Evolutionary conservation across 306 rosid genomes (phyloP).

Genomic region (Hylodesmum podocarpum): DNA sequence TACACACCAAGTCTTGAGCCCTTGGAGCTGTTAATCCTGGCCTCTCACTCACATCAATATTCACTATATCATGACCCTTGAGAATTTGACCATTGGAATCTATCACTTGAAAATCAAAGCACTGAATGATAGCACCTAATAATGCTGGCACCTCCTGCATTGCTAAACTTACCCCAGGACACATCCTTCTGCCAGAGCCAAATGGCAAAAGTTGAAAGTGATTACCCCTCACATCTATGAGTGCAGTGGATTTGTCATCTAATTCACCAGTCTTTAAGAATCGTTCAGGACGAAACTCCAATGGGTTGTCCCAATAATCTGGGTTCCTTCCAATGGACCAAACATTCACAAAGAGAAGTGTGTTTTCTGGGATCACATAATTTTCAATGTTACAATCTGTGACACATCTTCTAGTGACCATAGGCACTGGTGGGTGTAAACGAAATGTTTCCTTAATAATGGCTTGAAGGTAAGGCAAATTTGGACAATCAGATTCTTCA

Average conservation of each 20-base stretch:
- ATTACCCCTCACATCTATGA: conserved; percentile 24
- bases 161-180: conserved; percentile 34
- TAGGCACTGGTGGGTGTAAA: conserved; percentile 39
- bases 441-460: conserved; percentile 42
- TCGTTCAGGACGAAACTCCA: conserved; percentile 37
- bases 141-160: conserved; percentile 34
- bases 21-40: conserved; percentile 43
- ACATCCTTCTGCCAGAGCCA: conserved; percentile 50
- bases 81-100: background rate
- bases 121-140: conserved; percentile 35
- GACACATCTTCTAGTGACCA: conserved; percentile 35
- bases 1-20: conserved; percentile 25
- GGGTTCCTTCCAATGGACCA: conserved; percentile 53
- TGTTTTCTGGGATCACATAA: conserved; percentile 26
- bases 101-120: conserved; percentile 40
- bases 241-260: too few relatives aligned
- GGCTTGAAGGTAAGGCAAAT: conserved; percentile 49
- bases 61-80: background rate
- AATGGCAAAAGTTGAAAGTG: conserved; percentile 42
- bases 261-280: background rate
- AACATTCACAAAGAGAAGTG: conserved; percentile 25
- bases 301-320: conserved; percentile 33
- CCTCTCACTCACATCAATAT: conserved; percentile 22
- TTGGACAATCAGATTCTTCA: conserved; percentile 34
- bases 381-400: conserved; percentile 23